Percentiles rank a stretch among this genome's conserved stretches.
phyloP scores from a whole-genome alignment of 352 stramenopile species.

The Pythium rishiriense region DNA sequence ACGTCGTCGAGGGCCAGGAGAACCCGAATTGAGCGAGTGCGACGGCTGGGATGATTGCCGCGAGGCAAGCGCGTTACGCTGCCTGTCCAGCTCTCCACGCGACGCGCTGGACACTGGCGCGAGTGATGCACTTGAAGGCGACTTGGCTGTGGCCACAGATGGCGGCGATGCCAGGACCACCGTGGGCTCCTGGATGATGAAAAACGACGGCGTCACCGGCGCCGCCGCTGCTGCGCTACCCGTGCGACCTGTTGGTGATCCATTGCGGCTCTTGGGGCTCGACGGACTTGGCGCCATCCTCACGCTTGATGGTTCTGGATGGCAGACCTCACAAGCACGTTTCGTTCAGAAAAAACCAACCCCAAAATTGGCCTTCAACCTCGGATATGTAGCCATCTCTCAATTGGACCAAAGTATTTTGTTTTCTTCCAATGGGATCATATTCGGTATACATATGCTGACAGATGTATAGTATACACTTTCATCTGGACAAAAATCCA shows the following conservation, averaged over 20 bases:
- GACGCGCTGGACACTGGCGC: background rate
- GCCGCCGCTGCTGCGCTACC: background rate
- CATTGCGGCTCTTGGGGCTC: slow-evolving; percentile 22
- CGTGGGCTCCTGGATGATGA: slow-evolving; percentile 62
- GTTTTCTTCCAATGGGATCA: too few species aligned
- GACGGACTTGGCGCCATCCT: background rate
- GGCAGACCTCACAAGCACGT: too few species aligned
- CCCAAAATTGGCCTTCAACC: too few species aligned
- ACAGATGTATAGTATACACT: too few species aligned
- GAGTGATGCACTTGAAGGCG: background rate
- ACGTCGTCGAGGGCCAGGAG: slow-evolving; percentile 14
- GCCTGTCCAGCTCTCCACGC: slow-evolving; percentile 18
- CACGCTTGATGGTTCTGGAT: too few species aligned
- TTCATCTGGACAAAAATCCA: too few species aligned
- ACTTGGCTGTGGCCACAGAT: background rate
- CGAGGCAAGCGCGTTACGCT: slow-evolving; percentile 23
- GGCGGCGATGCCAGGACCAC: slow-evolving; percentile 18
- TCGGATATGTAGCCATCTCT: too few species aligned
- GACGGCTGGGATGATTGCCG: slow-evolving; percentile 13
- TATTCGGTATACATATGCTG: too few species aligned
- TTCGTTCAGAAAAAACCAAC: too few species aligned
- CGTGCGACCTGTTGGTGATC: background rate
- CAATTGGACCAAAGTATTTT: too few species aligned
- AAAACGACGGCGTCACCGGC: slow-evolving; percentile 44
- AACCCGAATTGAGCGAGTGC: slow-evolving; percentile 26